Conservation (phyloP, 306 rosid genomes). For the Acacia crassicarpa region DNA sequence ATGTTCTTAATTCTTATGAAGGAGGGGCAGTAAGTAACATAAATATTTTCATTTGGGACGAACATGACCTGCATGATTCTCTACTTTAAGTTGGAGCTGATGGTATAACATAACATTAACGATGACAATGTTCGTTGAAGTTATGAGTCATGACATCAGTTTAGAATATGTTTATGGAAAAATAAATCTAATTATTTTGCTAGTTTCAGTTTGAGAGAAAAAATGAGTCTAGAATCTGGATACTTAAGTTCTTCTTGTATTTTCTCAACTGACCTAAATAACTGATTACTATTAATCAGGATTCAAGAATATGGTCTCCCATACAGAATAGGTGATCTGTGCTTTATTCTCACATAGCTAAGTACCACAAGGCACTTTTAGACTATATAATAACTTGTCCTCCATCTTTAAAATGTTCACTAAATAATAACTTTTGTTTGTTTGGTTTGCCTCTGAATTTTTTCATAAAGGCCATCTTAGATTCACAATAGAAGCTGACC, state of each 20-base stretch:
- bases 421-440: background rate
- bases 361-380: background rate
- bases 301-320: background rate
- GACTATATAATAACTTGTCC: background rate
- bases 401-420: background rate
- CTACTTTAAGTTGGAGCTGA: conserved; percentile 1
- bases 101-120: conserved; percentile 1
- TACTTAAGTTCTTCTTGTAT: background rate
- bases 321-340: background rate
- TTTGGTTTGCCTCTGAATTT: background rate
- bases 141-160: background rate
- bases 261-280: conserved; percentile 3
- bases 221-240: background rate
- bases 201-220: background rate
- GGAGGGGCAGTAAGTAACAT: background rate
- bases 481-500: background rate
- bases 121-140: background rate
- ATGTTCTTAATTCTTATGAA: background rate
- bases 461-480: background rate
- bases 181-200: conserved; percentile 8
- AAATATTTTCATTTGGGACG: background rate
- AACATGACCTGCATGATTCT: background rate
- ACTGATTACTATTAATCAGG: background rate
- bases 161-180: conserved; percentile 10
- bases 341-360: no score